Conservation (phyloP, 441 rosid species). For the Populus hybrid region DNA sequence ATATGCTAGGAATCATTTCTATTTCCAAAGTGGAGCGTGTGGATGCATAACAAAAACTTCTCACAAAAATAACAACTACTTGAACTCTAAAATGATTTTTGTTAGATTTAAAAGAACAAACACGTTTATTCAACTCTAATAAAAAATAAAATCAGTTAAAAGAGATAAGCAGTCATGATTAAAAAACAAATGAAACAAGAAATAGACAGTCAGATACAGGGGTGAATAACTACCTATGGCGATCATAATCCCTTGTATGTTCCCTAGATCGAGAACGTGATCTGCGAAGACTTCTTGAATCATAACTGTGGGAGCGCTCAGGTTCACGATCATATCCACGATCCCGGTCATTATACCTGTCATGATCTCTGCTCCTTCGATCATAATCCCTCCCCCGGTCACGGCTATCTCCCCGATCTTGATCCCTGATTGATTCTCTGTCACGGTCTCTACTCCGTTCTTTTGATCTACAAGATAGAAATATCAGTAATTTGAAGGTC, state of each 20-base stretch:
- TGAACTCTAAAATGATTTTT: too few relatives aligned
- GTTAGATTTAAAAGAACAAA: too few relatives aligned
- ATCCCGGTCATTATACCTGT: conserved; percentile 71
- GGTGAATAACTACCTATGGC: conserved; percentile 59
- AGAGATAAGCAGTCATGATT: neutral
- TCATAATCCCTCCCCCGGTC: conserved; percentile 79
- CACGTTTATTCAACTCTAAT: too few relatives aligned
- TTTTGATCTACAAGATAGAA: conserved; percentile 52
- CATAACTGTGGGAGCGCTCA: conserved; percentile 70
- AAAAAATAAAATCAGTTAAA: too few relatives aligned
- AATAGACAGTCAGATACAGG: neutral
- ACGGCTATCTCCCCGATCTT: conserved; percentile 64
- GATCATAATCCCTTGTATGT: conserved; percentile 78
- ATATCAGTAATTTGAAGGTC: neutral
- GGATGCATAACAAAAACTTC: too few relatives aligned
- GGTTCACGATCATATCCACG: conserved; percentile 60
- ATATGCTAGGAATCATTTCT: too few relatives aligned
- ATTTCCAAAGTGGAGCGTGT: too few relatives aligned
- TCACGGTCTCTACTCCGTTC: conserved; percentile 65
- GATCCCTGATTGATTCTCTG: conserved; percentile 68
- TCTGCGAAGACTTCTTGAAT: conserved; percentile 76
- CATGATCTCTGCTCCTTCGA: conserved; percentile 84
- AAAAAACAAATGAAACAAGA: neutral
- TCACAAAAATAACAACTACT: too few relatives aligned
- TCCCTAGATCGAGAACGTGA: conserved; percentile 92